Evolutionary conservation across 345 rosid genomes (phyloP).

Genomic region (Brassica nigra): DNA sequence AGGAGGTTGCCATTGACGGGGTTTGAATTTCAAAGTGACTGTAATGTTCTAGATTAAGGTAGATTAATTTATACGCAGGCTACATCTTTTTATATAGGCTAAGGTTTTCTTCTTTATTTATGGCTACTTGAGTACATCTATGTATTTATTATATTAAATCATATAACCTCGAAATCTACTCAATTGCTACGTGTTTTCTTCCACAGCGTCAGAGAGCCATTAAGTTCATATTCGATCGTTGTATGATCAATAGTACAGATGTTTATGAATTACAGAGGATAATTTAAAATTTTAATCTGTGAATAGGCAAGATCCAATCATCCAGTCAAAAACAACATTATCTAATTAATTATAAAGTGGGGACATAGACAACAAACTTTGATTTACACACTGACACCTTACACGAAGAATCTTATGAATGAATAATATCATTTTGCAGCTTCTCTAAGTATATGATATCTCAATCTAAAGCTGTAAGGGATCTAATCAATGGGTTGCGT

Average conservation of each 20-base stretch:
- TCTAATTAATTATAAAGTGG: slow-evolving; percentile 6
- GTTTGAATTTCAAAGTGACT: background rate
- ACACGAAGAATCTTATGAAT: background rate
- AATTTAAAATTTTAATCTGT: background rate
- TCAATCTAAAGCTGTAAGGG: slow-evolving; percentile 71
- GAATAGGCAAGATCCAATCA: slow-evolving; percentile 33
- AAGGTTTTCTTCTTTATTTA: too few species aligned
- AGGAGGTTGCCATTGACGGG: background rate
- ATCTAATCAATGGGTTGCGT: slow-evolving; percentile 74
- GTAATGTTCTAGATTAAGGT: background rate
- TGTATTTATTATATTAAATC: background rate
- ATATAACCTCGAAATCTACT: background rate
- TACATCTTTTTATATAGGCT: too few species aligned
- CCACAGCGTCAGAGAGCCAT: background rate
- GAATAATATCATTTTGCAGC: slow-evolving; percentile 51
- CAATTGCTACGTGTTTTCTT: background rate
- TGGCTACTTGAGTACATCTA: too few species aligned
- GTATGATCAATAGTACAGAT: background rate
- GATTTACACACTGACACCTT: background rate
- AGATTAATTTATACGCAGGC: too few species aligned
- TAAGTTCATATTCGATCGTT: background rate
- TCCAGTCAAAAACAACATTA: slow-evolving; percentile 4
- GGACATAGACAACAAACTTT: slow-evolving; percentile 7
- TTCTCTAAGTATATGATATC: slow-evolving; percentile 44
- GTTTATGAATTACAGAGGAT: background rate